Evolutionary conservation across 768 basidiomycete genomes (phyloP).

Genomic region (Rhizopogon roseolus): DNA sequence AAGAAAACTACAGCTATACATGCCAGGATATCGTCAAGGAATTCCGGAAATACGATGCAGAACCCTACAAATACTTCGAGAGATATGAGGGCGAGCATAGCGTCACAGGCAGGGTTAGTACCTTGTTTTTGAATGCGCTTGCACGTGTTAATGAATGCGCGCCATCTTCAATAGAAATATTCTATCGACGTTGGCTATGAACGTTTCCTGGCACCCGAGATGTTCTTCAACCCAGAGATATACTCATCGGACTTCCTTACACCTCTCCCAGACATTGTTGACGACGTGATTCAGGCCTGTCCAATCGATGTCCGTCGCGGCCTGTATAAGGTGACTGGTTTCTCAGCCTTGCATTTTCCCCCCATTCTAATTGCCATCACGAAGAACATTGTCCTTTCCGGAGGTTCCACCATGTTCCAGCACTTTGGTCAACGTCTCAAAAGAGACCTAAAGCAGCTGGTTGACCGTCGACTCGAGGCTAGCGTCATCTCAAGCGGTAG

Average conservation of each 20-base stretch:
- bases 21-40: slow-evolving; percentile 99
- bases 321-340: slow-evolving; percentile 75
- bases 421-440: slow-evolving; percentile 97
- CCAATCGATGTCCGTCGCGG: slow-evolving; percentile 97
- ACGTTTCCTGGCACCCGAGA: slow-evolving; percentile 97
- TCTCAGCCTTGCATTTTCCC: not conserved
- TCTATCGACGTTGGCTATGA: slow-evolving; percentile 93
- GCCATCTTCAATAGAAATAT: slow-evolving; percentile 67
- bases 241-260: slow-evolving; percentile 97
- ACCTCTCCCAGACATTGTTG: slow-evolving; percentile 93
- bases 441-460: slow-evolving; percentile 90
- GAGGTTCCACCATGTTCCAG: slow-evolving; percentile 99
- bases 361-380: not conserved
- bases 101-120: slow-evolving; percentile 81
- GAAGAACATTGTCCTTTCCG: slow-evolving; percentile 94
- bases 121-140: not conserved
- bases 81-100: slow-evolving; percentile 91
- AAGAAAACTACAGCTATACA: slow-evolving; percentile 97
- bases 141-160: not conserved
- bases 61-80: slow-evolving; percentile 93
- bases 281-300: slow-evolving; percentile 90
- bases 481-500: slow-evolving; percentile 73
- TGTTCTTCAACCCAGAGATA: slow-evolving; percentile 99
- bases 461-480: slow-evolving; percentile 83
- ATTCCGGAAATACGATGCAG: slow-evolving; percentile 96